Evolutionary conservation across 495 filamentous ascomycete species (phyloP).

Genomic region (Sporormia fimetaria): DNA sequence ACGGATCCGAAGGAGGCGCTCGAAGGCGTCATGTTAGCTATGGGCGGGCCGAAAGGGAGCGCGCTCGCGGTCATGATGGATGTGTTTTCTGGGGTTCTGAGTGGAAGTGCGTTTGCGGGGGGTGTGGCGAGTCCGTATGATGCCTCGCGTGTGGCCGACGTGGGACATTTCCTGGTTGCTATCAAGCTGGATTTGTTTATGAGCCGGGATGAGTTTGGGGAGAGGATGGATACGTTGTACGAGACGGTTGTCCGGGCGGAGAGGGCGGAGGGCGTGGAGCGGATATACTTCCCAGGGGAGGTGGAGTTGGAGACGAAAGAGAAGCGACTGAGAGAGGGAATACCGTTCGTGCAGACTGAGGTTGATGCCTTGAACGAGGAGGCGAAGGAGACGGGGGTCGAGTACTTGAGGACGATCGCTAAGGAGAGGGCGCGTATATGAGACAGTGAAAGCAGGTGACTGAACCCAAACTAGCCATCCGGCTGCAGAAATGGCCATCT

Average conservation of each 20-base stretch:
- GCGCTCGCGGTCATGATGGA: conserved; percentile 73
- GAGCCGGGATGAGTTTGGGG: conserved; percentile 54
- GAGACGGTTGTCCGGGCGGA: conserved; percentile 50
- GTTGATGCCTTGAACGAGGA: conserved; percentile 56
- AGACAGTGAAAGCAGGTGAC: too few species aligned
- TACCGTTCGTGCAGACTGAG: conserved; percentile 55
- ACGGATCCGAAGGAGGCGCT: conserved; percentile 55
- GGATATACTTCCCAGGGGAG: conserved; percentile 71
- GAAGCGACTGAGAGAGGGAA: conserved; percentile 45
- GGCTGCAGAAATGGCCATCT: too few species aligned
- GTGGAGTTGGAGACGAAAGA: conserved; percentile 55
- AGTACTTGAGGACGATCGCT: too few species aligned
- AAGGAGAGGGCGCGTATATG: too few species aligned
- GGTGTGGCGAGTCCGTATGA: conserved; percentile 64
- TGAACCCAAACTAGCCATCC: too few species aligned
- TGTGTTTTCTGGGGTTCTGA: conserved; percentile 67
- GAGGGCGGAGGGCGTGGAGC: conserved; percentile 57
- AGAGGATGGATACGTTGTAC: conserved; percentile 60
- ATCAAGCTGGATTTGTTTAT: conserved; percentile 71
- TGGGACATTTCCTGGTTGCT: conserved; percentile 65
- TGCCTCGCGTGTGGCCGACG: conserved; percentile 52
- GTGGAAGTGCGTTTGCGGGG: conserved; percentile 60
- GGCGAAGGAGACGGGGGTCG: too few species aligned
- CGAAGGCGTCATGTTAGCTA: conserved; percentile 64
- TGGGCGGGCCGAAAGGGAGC: conserved; percentile 68